Evolutionary conservation across 495 filamentous ascomycete species (phyloP), one percentile per base, ranked within the genome.

Genomic region (Coniosporium apollinis): DNA sequence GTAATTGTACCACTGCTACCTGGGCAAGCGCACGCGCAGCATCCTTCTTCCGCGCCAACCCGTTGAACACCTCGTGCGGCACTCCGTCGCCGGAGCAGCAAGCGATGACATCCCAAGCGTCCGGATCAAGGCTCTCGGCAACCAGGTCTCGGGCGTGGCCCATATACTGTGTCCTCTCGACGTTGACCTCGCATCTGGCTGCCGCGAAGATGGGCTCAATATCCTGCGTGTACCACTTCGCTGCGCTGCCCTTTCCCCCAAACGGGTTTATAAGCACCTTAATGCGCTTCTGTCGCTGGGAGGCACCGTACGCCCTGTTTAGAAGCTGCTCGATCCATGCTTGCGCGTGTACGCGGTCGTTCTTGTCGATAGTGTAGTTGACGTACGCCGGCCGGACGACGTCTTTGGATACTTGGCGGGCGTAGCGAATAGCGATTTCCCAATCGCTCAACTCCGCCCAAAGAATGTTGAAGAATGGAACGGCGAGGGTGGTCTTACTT

Each of bases 11-110:
- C 7, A 97, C 72, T 6, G 89, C 83, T n/a, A 93, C 53, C 45
- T 78, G 79, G 3, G 60, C 58, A 42, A 97, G 53, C 0, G 86
- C 89, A 31, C 66, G 69, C 30, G 67, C 59, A 17, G 82, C 84
- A 56, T 94, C 76, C 5, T 60, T 44, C 30, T 80, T 75, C 52
- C 76, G 77, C 11, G 65, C 83, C 16, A 97, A 51, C 5, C 89
- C 89, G 50, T 97, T 96, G 64, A 93, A 93, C 9, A 94, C 80
- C 56, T 97, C 87, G 48, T 93, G 78, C 0, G 83, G 81, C 13
- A 94, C 52, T 8, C 89, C 89, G 45, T 97, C 89, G 2, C 89
- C 89, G 6, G 87, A 94, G 48, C 85, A 92, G 42, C 80, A 79
- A 9, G 89, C 70, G 5, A 94, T 67, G 4, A 82, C 72, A 58